Percentiles rank a stretch among this genome's conserved stretches.
Conservation (phyloP, 495 filamentous ascomycete genomes). For the Neurospora sp. region DNA sequence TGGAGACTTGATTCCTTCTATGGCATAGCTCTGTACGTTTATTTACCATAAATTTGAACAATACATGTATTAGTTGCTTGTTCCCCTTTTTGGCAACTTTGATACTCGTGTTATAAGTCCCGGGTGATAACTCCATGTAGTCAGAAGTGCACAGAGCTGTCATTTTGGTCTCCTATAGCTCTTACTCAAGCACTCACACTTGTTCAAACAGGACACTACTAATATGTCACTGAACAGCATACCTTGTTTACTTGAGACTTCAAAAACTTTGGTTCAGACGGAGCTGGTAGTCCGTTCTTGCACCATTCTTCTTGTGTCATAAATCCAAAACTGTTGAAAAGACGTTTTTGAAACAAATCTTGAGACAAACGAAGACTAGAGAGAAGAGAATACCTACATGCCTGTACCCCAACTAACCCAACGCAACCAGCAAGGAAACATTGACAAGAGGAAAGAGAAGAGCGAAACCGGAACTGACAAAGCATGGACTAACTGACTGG, state of each 20-base stretch:
- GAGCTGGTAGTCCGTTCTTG: not conserved
- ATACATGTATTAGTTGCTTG: not conserved
- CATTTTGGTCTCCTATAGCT: not conserved
- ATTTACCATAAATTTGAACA: not conserved
- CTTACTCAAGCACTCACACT: not conserved
- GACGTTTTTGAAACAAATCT: not conserved
- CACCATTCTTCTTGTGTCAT: not conserved
- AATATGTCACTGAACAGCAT: not conserved
- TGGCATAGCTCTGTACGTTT: not conserved
- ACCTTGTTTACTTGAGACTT: not conserved
- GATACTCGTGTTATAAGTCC: not conserved
- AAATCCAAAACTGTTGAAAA: not conserved
- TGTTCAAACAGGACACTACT: not conserved
- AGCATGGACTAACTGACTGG: not conserved
- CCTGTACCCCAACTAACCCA: not conserved
- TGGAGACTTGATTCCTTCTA: not conserved
- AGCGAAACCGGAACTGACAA: not conserved
- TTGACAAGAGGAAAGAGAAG: not conserved
- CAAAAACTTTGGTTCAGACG: not conserved
- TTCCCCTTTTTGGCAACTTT: not conserved
- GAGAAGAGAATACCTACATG: not conserved
- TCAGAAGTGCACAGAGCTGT: not conserved
- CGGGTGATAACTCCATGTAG: not conserved
- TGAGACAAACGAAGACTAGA: not conserved
- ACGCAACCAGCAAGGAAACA: not conserved